Conservation (phyloP, 139 green algal species). For the Limnomonas spitsbergensis region DNA sequence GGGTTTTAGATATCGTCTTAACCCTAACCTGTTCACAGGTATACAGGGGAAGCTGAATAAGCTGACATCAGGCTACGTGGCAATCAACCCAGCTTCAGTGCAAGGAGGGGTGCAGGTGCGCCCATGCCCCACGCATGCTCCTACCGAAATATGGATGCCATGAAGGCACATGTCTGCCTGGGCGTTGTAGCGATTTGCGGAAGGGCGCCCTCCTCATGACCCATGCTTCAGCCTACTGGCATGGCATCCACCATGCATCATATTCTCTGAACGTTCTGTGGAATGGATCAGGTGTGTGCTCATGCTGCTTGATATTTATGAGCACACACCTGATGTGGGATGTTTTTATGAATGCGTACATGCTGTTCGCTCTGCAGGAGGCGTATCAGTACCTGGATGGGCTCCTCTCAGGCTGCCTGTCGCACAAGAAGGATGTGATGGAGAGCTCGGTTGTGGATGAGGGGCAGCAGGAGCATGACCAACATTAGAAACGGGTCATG, state of each 20-base stretch:
- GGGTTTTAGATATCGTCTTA: background rate
- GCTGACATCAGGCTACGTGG: constrained; percentile 33
- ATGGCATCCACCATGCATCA: no score
- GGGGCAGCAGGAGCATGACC: background rate
- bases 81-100: constrained; percentile 32
- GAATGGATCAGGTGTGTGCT: constrained; percentile 55
- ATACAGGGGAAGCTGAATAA: constrained; percentile 53
- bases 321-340: constrained; percentile 45
- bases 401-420: constrained; percentile 9
- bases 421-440: constrained; percentile 21
- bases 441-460: constrained; percentile 16
- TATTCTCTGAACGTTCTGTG: no score
- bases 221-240: no score
- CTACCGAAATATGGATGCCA: no score
- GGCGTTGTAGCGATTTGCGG: background rate
- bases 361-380: background rate
- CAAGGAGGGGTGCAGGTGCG: constrained; percentile 36
- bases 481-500: background rate
- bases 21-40: constrained; percentile 23
- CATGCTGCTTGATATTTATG: constrained; percentile 89
- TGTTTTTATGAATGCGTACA: background rate
- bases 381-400: background rate
- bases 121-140: background rate
- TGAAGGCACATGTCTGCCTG: constrained; percentile 32
- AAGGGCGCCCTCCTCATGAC: no score